Evolutionary conservation across 495 filamentous ascomycete genomes (phyloP), one percentile per base, ranked within the genome.

Genomic region (Hypomontagnella submonticulosa): DNA sequence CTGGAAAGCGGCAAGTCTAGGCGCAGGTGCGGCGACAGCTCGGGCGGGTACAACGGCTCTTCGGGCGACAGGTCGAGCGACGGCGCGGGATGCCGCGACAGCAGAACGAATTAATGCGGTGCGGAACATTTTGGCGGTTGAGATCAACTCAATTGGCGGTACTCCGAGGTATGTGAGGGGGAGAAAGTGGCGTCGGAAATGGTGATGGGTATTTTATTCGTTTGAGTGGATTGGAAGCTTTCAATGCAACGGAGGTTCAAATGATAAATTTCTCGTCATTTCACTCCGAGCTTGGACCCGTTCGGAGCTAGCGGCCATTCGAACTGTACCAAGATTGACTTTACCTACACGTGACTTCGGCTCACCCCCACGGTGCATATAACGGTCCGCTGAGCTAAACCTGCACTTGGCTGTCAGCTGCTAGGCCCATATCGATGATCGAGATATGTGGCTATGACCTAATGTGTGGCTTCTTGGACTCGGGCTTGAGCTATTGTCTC

Each of bases 111-210:
- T 83, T 76, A 93, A 76, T 76, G 89, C 87, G 76, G 90, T 87
- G 80, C 92, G 90, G 81, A 96, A 90, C 93, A 97, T 97, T 36
- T 57, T 89, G 67, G 46, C 63, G 65, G 49, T 67, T 60, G 63
- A 23, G 34, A 49, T 37, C 12, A 7, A 41, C 51, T 70, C 72
- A 62, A 70, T 70, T 72, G 74, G 50, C 11, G 18, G 37, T 36
- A 42, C 9, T 47, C 18, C 47, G 11, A 19, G 13, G 43, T n/a
- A 19, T 12, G n/a, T 12, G 38, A 33, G 38, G 12, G 27, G 41
- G n/a, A n/a, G 12, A 36, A 41, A 11, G 59, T 50, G 41, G 52
- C 16, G 43, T 43, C 33, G 42, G 51, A 23, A 34, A 12, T 32
- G 34, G 13, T 6, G 38, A 34, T 63, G 30, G 1, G 38, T 57